phyloP scores from a whole-genome alignment of 2,329 filamentous ascomycete species.

The Beauveria sp. region DNA sequence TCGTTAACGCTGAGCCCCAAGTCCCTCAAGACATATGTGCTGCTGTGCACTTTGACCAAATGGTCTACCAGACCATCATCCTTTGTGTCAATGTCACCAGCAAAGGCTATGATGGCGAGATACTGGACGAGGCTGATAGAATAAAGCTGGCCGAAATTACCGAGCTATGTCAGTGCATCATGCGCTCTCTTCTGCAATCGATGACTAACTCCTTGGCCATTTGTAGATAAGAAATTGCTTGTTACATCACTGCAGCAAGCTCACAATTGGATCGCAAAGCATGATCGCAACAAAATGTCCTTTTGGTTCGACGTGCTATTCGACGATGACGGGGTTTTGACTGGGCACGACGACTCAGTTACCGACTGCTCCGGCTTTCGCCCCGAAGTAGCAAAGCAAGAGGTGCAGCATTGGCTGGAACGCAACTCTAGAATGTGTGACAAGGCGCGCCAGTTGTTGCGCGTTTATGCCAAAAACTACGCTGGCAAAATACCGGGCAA shows the following conservation, averaged over 20 bases:
- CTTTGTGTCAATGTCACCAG: constrained; percentile 60
- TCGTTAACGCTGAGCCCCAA: constrained; percentile 57
- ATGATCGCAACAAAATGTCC: constrained; percentile 62
- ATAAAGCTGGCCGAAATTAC: constrained; percentile 54
- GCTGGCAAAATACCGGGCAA: constrained; percentile 42
- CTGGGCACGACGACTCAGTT: constrained; percentile 43
- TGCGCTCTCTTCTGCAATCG: not conserved
- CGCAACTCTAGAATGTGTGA: constrained; percentile 53
- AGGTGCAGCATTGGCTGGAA: constrained; percentile 56
- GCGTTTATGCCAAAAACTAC: constrained; percentile 45
- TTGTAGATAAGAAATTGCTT: constrained; percentile 55
- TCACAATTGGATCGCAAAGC: constrained; percentile 62
- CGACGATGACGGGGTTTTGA: constrained; percentile 44
- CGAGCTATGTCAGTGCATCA: constrained; percentile 47
- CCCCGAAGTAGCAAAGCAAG: constrained; percentile 48
- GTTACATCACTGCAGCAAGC: constrained; percentile 60
- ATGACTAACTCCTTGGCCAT: constrained; percentile 1
- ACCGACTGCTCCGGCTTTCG: constrained; percentile 46
- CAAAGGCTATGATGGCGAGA: constrained; percentile 59
- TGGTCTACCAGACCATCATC: constrained; percentile 58
- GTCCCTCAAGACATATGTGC: constrained; percentile 60
- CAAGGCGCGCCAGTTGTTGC: constrained; percentile 45
- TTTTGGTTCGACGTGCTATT: constrained; percentile 62
- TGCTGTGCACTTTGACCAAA: constrained; percentile 56
- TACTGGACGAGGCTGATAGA: constrained; percentile 50